These are phyloP conservation scores for Pyricularia sp. DNA, from an alignment of 2,329 filamentous ascomycete species.

Conservation along the genomic window DNA sequence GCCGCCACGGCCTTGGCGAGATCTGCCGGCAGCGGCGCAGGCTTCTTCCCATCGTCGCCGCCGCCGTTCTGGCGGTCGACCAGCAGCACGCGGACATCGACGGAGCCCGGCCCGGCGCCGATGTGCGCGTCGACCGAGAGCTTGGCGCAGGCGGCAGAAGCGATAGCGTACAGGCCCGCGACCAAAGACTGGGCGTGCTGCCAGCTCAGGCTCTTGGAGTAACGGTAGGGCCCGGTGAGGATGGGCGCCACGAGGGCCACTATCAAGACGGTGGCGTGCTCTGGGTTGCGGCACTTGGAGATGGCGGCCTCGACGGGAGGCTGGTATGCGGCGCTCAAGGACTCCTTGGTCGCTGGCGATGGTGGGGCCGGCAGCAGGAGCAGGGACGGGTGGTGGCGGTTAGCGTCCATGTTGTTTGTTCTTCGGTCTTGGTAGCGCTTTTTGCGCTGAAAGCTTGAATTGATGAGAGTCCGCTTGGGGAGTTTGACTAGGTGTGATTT, in stretches of 20 bases:
- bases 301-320: conserved; percentile 47
- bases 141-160: conserved; percentile 62
- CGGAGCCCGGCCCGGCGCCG: conserved; percentile 50
- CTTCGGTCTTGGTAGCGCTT: not conserved
- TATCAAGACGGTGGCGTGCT: conserved; percentile 30
- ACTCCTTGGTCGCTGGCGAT: conserved; percentile 36
- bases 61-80: conserved; percentile 36
- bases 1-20: conserved; percentile 10
- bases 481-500: not conserved
- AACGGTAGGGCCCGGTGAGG: conserved; percentile 37
- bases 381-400: conserved; percentile 33
- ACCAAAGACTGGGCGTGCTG: conserved; percentile 62
- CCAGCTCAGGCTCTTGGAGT: conserved; percentile 52
- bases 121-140: conserved; percentile 51
- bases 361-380: conserved; percentile 58
- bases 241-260: conserved; percentile 55
- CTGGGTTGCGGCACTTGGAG: conserved; percentile 31
- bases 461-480: not conserved
- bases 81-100: conserved; percentile 69
- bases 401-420: not conserved
- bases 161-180: conserved; percentile 67
- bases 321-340: conserved; percentile 51
- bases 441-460: not conserved
- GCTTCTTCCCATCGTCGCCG: conserved; percentile 18
- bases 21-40: conserved; percentile 18